Evolutionary conservation across 805 yeast species (phyloP).

Genomic region (Sugiyamaella americana): DNA sequence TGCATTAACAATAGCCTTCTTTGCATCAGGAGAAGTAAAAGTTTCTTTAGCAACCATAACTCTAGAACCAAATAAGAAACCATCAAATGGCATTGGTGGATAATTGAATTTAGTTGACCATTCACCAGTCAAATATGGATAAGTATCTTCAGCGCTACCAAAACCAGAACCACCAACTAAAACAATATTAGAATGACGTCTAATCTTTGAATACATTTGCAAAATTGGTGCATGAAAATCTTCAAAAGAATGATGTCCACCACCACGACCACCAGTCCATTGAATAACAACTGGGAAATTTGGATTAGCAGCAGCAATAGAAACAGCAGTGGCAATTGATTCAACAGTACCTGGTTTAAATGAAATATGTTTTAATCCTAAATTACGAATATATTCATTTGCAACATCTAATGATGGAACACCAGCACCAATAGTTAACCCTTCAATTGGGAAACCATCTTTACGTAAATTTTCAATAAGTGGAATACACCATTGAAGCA

Average conservation of each 20-base stretch:
- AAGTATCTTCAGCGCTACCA: slow-evolving; percentile 94
- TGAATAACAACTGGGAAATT: slow-evolving; percentile 93
- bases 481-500: slow-evolving; percentile 99
- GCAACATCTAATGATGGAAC: slow-evolving; percentile 98
- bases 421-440: slow-evolving; percentile 98
- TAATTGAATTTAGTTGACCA: slow-evolving; percentile 86
- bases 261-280: slow-evolving; percentile 99
- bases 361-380: slow-evolving; percentile 90
- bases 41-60: slow-evolving; percentile 98
- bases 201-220: slow-evolving; percentile 91
- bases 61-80: slow-evolving; percentile 91
- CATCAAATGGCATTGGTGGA: slow-evolving; percentile 99
- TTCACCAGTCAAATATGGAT: slow-evolving; percentile 94
- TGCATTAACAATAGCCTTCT: slow-evolving; percentile 82
- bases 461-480: slow-evolving; percentile 82
- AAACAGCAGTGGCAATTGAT: slow-evolving; percentile 76
- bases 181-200: slow-evolving; percentile 84
- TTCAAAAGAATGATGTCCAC: slow-evolving; percentile 99
- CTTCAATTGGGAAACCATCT: slow-evolving; percentile 92
- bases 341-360: slow-evolving; percentile 98
- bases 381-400: slow-evolving; percentile 85
- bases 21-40: slow-evolving; percentile 87
- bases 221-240: slow-evolving; percentile 97
- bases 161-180: slow-evolving; percentile 97
- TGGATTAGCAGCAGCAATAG: slow-evolving; percentile 94